Evolutionary conservation across 1,284 basidiomycete species (phyloP).

Genomic region (Ganoderma leucocontextum): DNA sequence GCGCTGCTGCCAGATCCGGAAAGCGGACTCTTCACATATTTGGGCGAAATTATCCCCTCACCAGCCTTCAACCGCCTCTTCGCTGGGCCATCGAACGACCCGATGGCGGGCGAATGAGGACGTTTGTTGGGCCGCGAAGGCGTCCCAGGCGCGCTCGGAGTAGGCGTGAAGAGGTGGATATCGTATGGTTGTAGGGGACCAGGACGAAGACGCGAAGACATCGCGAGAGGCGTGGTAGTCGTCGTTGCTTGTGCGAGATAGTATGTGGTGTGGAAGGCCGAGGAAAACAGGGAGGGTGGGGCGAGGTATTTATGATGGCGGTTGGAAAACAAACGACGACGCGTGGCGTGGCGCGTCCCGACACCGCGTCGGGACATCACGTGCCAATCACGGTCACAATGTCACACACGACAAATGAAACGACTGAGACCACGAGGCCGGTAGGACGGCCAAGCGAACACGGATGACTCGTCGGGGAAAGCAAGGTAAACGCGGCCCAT

Average conservation of each 20-base stretch:
- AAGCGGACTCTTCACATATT: slow-evolving; percentile 48
- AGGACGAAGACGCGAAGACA: slow-evolving; percentile 21
- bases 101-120: slow-evolving; percentile 59
- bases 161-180: slow-evolving; percentile 59
- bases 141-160: slow-evolving; percentile 24
- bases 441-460: background rate
- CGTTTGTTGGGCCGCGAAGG: slow-evolving; percentile 53
- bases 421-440: too few relatives aligned
- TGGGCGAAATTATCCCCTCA: slow-evolving; percentile 57
- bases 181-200: slow-evolving; percentile 46
- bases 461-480: slow-evolving; percentile 13
- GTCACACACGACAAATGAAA: slow-evolving; percentile 22
- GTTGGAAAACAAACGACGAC: slow-evolving; percentile 32
- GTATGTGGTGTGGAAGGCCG: slow-evolving; percentile 21
- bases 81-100: slow-evolving; percentile 61
- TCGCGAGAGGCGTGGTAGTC: slow-evolving; percentile 14
- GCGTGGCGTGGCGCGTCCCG: slow-evolving; percentile 18
- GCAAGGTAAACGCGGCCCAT: background rate
- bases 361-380: slow-evolving; percentile 27
- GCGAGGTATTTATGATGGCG: slow-evolving; percentile 30
- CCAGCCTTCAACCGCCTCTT: slow-evolving; percentile 73
- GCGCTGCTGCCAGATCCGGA: slow-evolving; percentile 36
- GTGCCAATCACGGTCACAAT: slow-evolving; percentile 18
- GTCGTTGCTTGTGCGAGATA: slow-evolving; percentile 15
- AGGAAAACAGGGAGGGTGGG: slow-evolving; percentile 2